Base-by-base conservation (phyloP, 352 stramenopile species). In the Aphanomyces euteiches region DNA sequence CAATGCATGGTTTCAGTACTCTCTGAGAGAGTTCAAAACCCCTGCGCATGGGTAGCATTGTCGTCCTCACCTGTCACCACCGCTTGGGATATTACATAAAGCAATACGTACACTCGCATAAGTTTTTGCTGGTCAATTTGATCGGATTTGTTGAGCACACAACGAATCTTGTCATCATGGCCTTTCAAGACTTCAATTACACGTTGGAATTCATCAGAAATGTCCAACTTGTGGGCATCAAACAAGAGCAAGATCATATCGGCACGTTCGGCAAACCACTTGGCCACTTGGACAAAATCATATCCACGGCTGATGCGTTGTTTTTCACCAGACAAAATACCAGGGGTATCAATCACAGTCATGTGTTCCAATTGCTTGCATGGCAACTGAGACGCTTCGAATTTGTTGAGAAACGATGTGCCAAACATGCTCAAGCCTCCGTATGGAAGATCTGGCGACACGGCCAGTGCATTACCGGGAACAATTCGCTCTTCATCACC, bases 211-310 rank as follows among this genome's bases (percentile, higher is more conserved):
- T 99, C 97, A 84, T 99, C 97, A 19, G 90, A 98, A 75, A 99
- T 99, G 80, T 99, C 97, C 28, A 99, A 83, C 79, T 99, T 99
- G 82, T 99, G 96, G 19, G 97, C 96, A 83, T 99, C 97, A 80
- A 99, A 99, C n/a, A 99, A 83, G 7, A 99, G 79, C 66, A 99
- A 80, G 74, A 99, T 99, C 59, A 98, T 89, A 77, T 99, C 96
- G 17, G 95, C 96, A 39, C 96, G 92, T 82, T 98, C 95, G 7
- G 94, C 96, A 76, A 99, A 98, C 90, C 90, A 97, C 63, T 85
- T 81, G 34, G 91, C 79, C 6, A 97, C 89, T 47, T 95, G 79
- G 7, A 88, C 87, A 75, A 99, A 99, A 82, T 99, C 96, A 81
- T 99, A 99, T 13, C 93, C 93, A 61, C 97, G 90, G 50, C 96